phyloP scores from a whole-genome alignment of 164 flowering plant species.

The Chimonanthus salicifolius region DNA sequence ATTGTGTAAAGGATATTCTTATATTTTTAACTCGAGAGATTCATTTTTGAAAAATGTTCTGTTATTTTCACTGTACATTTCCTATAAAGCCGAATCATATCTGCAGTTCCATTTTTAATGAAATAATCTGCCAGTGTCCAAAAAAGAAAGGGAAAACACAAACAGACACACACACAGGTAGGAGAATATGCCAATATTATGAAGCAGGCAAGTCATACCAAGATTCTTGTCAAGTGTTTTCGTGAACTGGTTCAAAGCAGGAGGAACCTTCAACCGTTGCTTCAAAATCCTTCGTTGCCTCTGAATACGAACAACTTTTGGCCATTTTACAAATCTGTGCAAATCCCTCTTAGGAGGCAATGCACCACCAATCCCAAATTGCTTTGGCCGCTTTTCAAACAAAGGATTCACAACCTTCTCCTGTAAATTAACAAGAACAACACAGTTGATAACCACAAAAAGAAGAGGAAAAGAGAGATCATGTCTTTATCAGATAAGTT shows the following conservation, averaged over 20 bases:
- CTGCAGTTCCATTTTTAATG: too few species aligned
- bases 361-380: slow-evolving; percentile 50
- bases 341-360: slow-evolving; percentile 29
- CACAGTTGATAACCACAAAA: not conserved
- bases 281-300: slow-evolving; percentile 26
- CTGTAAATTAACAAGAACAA: slow-evolving; percentile 10
- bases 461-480: not conserved
- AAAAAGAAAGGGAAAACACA: not conserved
- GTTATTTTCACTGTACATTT: too few species aligned
- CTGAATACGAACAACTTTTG: slow-evolving; percentile 29
- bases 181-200: not conserved
- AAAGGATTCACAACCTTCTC: slow-evolving; percentile 53
- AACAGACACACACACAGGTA: not conserved
- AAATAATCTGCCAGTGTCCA: not conserved
- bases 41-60: too few species aligned
- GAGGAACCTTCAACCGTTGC: slow-evolving; percentile 31
- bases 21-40: too few species aligned
- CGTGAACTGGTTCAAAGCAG: slow-evolving; percentile 30
- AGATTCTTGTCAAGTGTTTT: slow-evolving; percentile 28
- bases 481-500: not conserved
- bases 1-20: too few species aligned
- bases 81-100: too few species aligned
- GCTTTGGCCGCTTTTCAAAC: slow-evolving; percentile 71
- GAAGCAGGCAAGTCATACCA: slow-evolving; percentile 10
- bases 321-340: slow-evolving; percentile 29